A percentile compares a stretch with the other conserved stretches of the same genome.
phyloP scores from a whole-genome alignment of 495 filamentous ascomycete species.

The Hypoxylon rickii region DNA sequence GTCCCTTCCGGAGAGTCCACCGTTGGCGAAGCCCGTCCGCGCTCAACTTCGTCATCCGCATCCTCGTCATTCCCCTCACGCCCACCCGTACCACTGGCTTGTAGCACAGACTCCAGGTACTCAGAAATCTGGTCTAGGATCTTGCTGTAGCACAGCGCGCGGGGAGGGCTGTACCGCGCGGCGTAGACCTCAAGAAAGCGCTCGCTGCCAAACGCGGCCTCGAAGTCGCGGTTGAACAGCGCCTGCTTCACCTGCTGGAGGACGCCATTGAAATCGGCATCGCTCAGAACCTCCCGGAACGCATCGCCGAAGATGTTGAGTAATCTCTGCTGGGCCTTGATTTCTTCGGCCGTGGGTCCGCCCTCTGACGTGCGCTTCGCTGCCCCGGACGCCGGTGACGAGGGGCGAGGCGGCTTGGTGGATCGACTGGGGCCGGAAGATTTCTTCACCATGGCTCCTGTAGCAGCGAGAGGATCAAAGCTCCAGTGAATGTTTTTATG shows the following conservation, averaged over 20 bases:
- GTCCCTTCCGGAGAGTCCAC: constrained; percentile 7
- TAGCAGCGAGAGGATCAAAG: too few relatives aligned
- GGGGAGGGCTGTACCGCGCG: constrained; percentile 80
- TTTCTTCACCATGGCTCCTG: constrained; percentile 19
- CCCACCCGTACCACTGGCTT: too few relatives aligned
- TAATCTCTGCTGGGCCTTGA: constrained; percentile 68
- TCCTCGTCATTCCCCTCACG: not conserved
- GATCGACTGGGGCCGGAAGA: constrained; percentile 6
- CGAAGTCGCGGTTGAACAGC: constrained; percentile 84
- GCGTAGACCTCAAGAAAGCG: constrained; percentile 79
- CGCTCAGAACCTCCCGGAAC: constrained; percentile 53
- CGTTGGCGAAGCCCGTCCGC: constrained; percentile 16
- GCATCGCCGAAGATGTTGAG: constrained; percentile 76
- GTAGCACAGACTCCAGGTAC: too few relatives aligned
- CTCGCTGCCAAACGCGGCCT: constrained; percentile 70
- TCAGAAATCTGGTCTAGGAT: constrained; percentile 60
- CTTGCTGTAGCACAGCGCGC: constrained; percentile 77
- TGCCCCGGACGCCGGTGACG: constrained; percentile 32
- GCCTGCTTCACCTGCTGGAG: constrained; percentile 83
- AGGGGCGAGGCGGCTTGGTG: constrained; percentile 7
- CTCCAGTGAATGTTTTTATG: too few relatives aligned
- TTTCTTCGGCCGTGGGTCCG: constrained; percentile 13
- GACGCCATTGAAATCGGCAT: constrained; percentile 43
- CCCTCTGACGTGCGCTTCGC: constrained; percentile 28
- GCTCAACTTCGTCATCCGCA: constrained; percentile 14